Base-by-base conservation (phyloP, 164 flowering plant genomes). In the Vitis rupestris region DNA sequence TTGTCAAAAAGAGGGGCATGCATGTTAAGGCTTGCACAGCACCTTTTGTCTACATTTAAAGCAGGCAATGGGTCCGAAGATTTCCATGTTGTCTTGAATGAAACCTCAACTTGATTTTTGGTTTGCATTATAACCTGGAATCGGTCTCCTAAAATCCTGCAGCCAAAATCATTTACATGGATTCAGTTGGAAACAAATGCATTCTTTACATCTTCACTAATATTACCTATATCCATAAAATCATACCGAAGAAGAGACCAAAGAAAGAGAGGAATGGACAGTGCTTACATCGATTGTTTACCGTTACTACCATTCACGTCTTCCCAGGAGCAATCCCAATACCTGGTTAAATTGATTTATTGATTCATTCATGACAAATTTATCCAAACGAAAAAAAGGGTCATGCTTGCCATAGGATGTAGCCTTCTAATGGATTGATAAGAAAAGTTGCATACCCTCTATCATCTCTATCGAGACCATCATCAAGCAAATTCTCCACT, bases 41-140 rank as follows among this genome's bases (percentile, higher is more conserved):
- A 85, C 90, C 88, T 83, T 78, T 78, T 80, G 76, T 87, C 90
- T 14, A 83, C 73, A 30, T 81, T 80, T 58, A 84, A 67, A 8
- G 90, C 86, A 60, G 78, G 66, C 3, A 47, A 30, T 31, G 62
- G 69, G 10, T 80, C 79, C 2, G 81, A 76, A 10, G 74, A 8
- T 72, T 82, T 73, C 83, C 85, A 83, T 9, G 68, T 69, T 57
- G 74, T 72, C 10, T 61, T 55, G 74, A 86, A 86, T 2, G 90
- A 84, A 29, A 86, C 58, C 80, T 86, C 90, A 13, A 83, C 70
- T 64, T 82, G 85, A 37, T 84, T 75, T 19, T 80, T 84, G 27
- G 59, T 72, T 66, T 80, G 68, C 70, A 68, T 62, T 64, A 84
- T 70, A 1, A 86, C 80, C 47, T 52, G 51, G 52, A 75, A 80